Conservation (phyloP, 768 basidiomycete species). For the Lentinula aciculospora region DNA sequence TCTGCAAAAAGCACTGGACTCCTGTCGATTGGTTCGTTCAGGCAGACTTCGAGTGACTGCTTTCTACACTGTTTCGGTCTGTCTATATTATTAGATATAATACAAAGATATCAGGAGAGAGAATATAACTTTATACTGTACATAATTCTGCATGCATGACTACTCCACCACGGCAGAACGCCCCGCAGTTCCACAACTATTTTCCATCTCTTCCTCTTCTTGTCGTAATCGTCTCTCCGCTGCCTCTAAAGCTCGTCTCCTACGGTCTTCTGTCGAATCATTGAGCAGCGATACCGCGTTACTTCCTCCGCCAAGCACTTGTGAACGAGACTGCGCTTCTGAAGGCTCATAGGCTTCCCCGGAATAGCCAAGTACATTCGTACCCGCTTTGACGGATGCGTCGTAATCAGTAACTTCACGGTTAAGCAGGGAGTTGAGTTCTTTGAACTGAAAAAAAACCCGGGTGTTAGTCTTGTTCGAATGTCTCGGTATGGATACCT, state of each 20-base stretch:
- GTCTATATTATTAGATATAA: not conserved
- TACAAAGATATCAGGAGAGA: too few relatives aligned
- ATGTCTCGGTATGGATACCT: constrained; percentile 19
- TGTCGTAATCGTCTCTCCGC: constrained; percentile 52
- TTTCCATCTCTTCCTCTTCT: constrained; percentile 62
- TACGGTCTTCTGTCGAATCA: constrained; percentile 54
- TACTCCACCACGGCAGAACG: not conserved
- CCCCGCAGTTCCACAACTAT: constrained; percentile 56
- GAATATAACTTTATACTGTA: too few relatives aligned
- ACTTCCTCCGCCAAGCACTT: constrained; percentile 48
- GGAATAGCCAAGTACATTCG: constrained; percentile 42
- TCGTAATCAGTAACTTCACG: constrained; percentile 70
- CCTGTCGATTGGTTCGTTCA: not conserved
- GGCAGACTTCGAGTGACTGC: not conserved
- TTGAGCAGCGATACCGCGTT: constrained; percentile 8
- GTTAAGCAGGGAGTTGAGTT: constrained; percentile 69
- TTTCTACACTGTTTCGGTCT: not conserved
- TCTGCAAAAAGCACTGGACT: constrained; percentile 2
- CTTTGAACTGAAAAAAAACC: constrained; percentile 55
- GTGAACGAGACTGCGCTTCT: constrained; percentile 47
- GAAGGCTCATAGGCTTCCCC: constrained; percentile 48
- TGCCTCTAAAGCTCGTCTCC: constrained; percentile 52
- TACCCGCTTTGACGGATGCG: constrained; percentile 40
- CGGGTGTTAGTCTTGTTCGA: not conserved
- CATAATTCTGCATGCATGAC: not conserved